These are phyloP conservation scores for Lantana camara DNA, from an alignment of 257 asterid genomes.

Conservation along the genomic window DNA sequence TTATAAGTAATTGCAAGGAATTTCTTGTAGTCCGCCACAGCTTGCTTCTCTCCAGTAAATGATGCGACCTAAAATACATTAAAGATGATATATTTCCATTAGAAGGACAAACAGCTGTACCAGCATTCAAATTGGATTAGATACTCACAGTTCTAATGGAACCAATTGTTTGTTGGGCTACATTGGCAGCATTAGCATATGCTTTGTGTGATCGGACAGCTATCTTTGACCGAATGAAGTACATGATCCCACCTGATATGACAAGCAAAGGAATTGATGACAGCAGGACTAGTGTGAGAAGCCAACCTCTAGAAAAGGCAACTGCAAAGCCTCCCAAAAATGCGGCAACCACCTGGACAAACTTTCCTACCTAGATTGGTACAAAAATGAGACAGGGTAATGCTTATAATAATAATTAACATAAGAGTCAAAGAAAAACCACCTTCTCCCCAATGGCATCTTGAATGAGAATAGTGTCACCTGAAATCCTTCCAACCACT, in stretches of 20 bases:
- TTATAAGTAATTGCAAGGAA: slow-evolving; percentile 36
- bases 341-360: slow-evolving; percentile 35
- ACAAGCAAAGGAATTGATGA: slow-evolving; percentile 33
- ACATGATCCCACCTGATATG: slow-evolving; percentile 27
- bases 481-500: slow-evolving; percentile 46
- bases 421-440: not conserved
- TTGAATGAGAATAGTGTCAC: slow-evolving; percentile 50
- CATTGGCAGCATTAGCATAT: slow-evolving; percentile 38
- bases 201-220: slow-evolving; percentile 35
- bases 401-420: not conserved
- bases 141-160: slow-evolving; percentile 49
- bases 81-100: not conserved
- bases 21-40: slow-evolving; percentile 35
- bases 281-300: slow-evolving; percentile 43
- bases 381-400: not conserved
- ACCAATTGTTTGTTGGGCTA: slow-evolving; percentile 47
- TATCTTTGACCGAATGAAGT: slow-evolving; percentile 25
- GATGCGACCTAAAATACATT: slow-evolving; percentile 47
- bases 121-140: not conserved
- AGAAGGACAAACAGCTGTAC: not conserved
- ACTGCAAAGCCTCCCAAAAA: slow-evolving; percentile 41
- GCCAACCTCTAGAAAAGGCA: slow-evolving; percentile 50
- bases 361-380: slow-evolving; percentile 40
- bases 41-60: slow-evolving; percentile 49
- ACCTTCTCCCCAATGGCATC: slow-evolving; percentile 65